Conservation (phyloP, 805 yeast species). For the Cyberlindnera bimundalis region DNA sequence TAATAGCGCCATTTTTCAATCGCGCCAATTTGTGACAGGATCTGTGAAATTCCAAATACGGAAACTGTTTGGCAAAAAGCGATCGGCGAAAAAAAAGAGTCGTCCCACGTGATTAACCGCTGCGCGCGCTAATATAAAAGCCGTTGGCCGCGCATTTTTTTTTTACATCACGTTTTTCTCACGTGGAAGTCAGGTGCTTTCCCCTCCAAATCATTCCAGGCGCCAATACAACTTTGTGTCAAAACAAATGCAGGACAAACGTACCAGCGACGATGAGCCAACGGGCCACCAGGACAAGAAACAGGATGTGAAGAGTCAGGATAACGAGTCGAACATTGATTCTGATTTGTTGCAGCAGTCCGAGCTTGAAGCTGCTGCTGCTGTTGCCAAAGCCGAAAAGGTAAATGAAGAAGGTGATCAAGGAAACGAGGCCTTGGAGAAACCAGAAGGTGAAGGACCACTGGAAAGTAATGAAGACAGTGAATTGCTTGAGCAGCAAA, state of each 20-base stretch:
- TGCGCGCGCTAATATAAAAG: no score
- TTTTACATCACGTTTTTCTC: slow-evolving; percentile 21
- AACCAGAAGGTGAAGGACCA: neutral
- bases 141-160: neutral
- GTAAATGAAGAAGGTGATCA: neutral
- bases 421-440: neutral
- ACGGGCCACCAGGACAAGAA: slow-evolving; percentile 7
- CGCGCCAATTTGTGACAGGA: no score
- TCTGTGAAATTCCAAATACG: neutral
- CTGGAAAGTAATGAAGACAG: neutral
- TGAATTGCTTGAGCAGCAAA: neutral
- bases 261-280: slow-evolving; percentile 1
- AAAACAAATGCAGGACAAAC: slow-evolving; percentile 2
- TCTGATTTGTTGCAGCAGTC: slow-evolving; percentile 21
- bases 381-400: slow-evolving; percentile 7
- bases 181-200: slow-evolving; percentile 26
- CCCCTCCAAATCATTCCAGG: no score
- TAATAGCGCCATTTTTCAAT: no score
- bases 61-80: no score
- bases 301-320: slow-evolving; percentile 4
- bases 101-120: neutral
- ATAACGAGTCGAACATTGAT: slow-evolving; percentile 21
- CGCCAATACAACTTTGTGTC: slow-evolving; percentile 4
- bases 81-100: no score
- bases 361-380: no score